Base-by-base conservation (phyloP, 192 early-diverging fungal species). In the Gigaspora rosea region DNA sequence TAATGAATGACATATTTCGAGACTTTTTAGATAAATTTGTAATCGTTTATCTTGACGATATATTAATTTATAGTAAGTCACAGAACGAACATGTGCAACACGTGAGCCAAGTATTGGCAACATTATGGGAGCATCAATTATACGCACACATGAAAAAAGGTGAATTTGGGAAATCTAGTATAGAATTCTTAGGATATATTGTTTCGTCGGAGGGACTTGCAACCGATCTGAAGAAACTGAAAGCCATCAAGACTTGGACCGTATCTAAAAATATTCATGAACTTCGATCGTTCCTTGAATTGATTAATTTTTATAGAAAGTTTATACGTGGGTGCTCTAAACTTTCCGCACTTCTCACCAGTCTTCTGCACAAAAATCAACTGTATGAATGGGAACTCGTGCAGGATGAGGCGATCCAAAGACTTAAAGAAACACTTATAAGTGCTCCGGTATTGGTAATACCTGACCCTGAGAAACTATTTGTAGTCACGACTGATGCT, bases 41-140 rank as follows among this genome's bases (percentile, higher is more conserved):
- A n/a, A n/a, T 82, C 18, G 71, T 82, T 1, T 85, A 83, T 27
- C 67, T 87, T 2, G 83, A 83, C 46, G 82, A 85, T 61, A 82
- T 85, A 20, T 47, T 87, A 1, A 79, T 84, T 13, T 87, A 79
- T 64, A 82, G 76, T 8, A 58, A 62, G 8, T 73, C 71, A 13
- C 8, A 66, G 41, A 71, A 83, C 22, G 83, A 84, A 10, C 81
- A 86, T 66, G 18, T 47, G 0, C 57, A 52, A 2, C 83, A 86
- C 36, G 51, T 83, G 0, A 1, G 20, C 1, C 1, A 36, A 10
- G 69, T 88, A 3, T 71, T 87, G 16, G 0, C 80, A 2, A 47
- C 62, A 2, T 4, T 83, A 0, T n/a, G 69, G 50, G 73, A 64
- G 11, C 61, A 71, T 27, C 15, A 71, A 48, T 32, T 82, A 15